These are phyloP conservation scores for Scutellaria minor DNA, from an alignment of 257 asterid species.

Conservation along the genomic window DNA sequence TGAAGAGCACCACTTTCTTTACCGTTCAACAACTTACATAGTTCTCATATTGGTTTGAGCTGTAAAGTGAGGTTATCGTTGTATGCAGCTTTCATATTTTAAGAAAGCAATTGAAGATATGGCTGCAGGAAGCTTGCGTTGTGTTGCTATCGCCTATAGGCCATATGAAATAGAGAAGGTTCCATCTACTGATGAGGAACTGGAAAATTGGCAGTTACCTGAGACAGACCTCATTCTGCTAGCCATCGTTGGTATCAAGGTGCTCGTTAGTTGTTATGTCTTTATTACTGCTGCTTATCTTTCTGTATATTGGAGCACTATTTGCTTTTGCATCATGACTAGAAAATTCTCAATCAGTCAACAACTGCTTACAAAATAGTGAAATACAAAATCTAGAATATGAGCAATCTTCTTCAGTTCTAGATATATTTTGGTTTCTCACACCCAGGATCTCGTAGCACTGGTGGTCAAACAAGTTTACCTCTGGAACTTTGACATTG, in stretches of 20 bases:
- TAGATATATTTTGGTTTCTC: slow-evolving; percentile 15
- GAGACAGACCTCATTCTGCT: slow-evolving; percentile 80
- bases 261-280: slow-evolving; percentile 33
- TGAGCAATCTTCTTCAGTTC: neutral
- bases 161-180: slow-evolving; percentile 50
- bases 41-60: slow-evolving; percentile 2
- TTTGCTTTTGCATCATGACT: slow-evolving; percentile 4
- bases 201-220: slow-evolving; percentile 80
- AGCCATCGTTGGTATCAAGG: slow-evolving; percentile 95
- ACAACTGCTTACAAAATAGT: neutral
- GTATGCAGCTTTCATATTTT: slow-evolving; percentile 55
- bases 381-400: neutral
- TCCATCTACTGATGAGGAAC: slow-evolving; percentile 73
- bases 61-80: slow-evolving; percentile 28
- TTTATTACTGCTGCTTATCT: slow-evolving; percentile 7
- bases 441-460: neutral
- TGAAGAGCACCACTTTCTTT: neutral
- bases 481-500: neutral
- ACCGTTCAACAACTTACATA: neutral
- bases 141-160: slow-evolving; percentile 90
- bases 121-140: slow-evolving; percentile 88
- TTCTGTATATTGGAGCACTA: neutral
- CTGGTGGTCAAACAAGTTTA: neutral
- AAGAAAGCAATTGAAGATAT: slow-evolving; percentile 76
- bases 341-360: slow-evolving; percentile 13